Conservation (phyloP, 768 basidiomycete genomes). For the Tulasnella sp. region DNA sequence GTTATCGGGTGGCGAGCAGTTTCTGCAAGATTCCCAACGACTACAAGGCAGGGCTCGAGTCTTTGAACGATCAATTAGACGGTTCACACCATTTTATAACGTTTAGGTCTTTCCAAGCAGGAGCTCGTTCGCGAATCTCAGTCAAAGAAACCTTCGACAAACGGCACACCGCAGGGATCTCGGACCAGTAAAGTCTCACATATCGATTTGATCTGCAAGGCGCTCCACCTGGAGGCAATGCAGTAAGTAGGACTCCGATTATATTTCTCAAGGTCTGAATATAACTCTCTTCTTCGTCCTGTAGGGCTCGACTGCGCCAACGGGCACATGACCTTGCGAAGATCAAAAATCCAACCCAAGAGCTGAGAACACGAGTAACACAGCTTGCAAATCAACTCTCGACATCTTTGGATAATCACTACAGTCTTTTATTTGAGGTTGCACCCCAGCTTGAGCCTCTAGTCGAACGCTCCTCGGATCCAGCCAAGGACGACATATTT, state of each 20-base stretch:
- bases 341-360: background rate
- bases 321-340: background rate
- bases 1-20: too few relatives aligned
- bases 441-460: background rate
- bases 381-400: background rate
- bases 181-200: background rate
- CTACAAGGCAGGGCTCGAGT: too few relatives aligned
- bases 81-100: too few relatives aligned
- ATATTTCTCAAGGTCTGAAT: background rate
- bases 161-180: too few relatives aligned
- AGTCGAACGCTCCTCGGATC: background rate
- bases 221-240: background rate
- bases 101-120: background rate
- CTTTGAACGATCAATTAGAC: too few relatives aligned
- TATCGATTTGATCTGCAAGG: background rate
- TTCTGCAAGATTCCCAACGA: too few relatives aligned
- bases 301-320: background rate
- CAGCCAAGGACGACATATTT: background rate
- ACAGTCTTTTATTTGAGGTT: background rate
- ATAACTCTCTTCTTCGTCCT: background rate
- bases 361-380: background rate
- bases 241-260: background rate
- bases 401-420: background rate
- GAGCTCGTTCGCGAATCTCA: background rate
- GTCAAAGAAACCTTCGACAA: too few relatives aligned